Evolutionary conservation across 208 protist genomes (phyloP).

Genomic region (Crithidia mellificae): DNA sequence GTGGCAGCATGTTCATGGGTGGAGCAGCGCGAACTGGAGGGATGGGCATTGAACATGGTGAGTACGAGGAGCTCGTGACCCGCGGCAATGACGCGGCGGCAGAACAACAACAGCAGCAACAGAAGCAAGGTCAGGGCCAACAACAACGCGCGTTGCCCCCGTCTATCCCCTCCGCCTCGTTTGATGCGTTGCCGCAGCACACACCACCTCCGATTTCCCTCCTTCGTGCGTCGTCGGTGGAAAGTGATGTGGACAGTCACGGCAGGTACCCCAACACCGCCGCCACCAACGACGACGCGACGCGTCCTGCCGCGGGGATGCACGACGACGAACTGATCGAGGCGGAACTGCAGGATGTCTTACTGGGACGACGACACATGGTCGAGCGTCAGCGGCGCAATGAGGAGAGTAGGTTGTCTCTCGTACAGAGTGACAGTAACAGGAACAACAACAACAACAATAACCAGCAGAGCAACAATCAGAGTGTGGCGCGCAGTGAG

Average conservation of each 20-base stretch:
- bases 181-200: not conserved
- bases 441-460: conserved; percentile 8
- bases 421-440: not conserved
- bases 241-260: not conserved
- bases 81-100: too few species aligned
- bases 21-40: too few species aligned
- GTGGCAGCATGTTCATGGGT: too few species aligned
- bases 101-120: not conserved
- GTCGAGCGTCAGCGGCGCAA: not conserved
- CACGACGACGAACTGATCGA: not conserved
- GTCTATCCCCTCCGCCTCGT: not conserved
- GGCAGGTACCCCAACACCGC: too few species aligned
- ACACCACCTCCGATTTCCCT: not conserved
- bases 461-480: not conserved
- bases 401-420: too few species aligned
- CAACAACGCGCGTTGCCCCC: too few species aligned
- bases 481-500: too few species aligned
- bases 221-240: not conserved
- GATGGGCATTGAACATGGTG: too few species aligned
- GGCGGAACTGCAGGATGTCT: not conserved
- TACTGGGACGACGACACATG: not conserved
- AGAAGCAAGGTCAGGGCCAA: not conserved
- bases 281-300: too few species aligned
- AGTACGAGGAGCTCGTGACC: too few species aligned
- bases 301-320: not conserved